Percentiles rank a stretch among this genome's conserved stretches.
phyloP scores from a whole-genome alignment of 371 early-diverging fungal species.

The Saksenaea oblongispora region DNA sequence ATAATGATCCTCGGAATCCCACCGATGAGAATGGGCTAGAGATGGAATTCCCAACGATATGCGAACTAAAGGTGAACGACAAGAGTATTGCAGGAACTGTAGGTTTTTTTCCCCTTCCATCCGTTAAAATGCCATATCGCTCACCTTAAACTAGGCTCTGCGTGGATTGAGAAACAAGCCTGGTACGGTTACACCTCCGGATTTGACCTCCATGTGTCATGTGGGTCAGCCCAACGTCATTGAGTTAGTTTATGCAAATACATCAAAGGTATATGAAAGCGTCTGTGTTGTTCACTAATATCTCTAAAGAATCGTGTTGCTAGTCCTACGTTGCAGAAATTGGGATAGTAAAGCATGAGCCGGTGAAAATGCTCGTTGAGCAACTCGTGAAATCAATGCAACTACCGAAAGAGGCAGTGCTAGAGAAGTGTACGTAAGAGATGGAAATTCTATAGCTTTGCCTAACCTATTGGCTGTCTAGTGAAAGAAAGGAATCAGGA shows the following conservation, averaged over 20 bases:
- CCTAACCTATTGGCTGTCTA: not conserved
- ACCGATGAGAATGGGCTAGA: not conserved
- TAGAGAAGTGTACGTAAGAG: constrained; percentile 47
- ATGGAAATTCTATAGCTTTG: not conserved
- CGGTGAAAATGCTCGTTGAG: constrained; percentile 45
- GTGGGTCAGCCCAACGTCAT: constrained; percentile 41
- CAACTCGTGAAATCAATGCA: constrained; percentile 38
- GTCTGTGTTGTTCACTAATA: no score
- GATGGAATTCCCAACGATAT: constrained; percentile 20
- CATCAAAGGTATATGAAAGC: constrained; percentile 36
- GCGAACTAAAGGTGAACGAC: constrained; percentile 44
- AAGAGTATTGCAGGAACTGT: constrained; percentile 43
- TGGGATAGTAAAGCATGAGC: constrained; percentile 44
- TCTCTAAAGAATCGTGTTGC: not conserved
- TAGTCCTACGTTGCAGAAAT: constrained; percentile 49
- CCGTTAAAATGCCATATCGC: not conserved
- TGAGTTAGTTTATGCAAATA: constrained; percentile 62
- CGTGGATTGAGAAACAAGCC: constrained; percentile 63
- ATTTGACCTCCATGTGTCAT: constrained; percentile 50
- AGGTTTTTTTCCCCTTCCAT: constrained; percentile 24
- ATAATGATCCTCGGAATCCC: not conserved
- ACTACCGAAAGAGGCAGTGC: constrained; percentile 47
- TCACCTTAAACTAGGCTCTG: constrained; percentile 35
- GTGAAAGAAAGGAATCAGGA: constrained; percentile 44
- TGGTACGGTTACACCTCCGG: constrained; percentile 64